These are phyloP conservation scores for Naganishia cerealis DNA, from an alignment of 1,284 basidiomycete genomes.

Conservation along the genomic window DNA sequence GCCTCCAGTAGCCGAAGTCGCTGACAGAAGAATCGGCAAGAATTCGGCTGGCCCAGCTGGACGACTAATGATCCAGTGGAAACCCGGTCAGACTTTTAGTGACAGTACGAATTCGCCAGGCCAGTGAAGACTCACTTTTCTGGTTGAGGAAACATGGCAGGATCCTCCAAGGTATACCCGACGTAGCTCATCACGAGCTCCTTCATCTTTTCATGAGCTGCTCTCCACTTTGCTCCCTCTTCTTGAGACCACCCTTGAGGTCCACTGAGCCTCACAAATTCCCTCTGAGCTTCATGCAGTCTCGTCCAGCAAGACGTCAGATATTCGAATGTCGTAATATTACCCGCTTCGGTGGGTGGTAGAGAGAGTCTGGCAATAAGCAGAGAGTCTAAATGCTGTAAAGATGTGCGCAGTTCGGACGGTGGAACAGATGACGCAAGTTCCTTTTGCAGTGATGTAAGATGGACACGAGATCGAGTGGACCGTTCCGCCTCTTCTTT, in stretches of 20 bases:
- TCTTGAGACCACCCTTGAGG: constrained; percentile 62
- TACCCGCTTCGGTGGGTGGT: constrained; percentile 64
- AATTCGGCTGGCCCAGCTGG: constrained; percentile 73
- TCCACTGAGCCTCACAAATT: constrained; percentile 60
- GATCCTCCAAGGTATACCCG: constrained; percentile 84
- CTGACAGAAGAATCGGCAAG: constrained; percentile 68
- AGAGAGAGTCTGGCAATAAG: constrained; percentile 85
- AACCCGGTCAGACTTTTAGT: background rate
- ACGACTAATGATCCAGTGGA: constrained; percentile 57
- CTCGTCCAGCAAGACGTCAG: constrained; percentile 89
- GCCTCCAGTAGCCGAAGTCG: constrained; percentile 46
- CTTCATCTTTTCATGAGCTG: constrained; percentile 69
- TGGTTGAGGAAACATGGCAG: constrained; percentile 88
- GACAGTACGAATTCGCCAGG: background rate
- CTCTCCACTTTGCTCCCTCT: constrained; percentile 65
- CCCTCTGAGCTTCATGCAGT: constrained; percentile 62
- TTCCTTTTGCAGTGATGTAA: constrained; percentile 74
- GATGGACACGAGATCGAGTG: constrained; percentile 74
- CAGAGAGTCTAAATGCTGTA: constrained; percentile 49
- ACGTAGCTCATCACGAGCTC: constrained; percentile 84
- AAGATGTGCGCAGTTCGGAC: constrained; percentile 45
- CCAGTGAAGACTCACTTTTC: constrained; percentile 58
- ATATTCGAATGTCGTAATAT: constrained; percentile 87
- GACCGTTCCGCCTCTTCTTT: constrained; percentile 68
- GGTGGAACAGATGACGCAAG: constrained; percentile 53